Evolutionary conservation across 2,329 filamentous ascomycete genomes (phyloP).

Genomic region (Alternaria panax): DNA sequence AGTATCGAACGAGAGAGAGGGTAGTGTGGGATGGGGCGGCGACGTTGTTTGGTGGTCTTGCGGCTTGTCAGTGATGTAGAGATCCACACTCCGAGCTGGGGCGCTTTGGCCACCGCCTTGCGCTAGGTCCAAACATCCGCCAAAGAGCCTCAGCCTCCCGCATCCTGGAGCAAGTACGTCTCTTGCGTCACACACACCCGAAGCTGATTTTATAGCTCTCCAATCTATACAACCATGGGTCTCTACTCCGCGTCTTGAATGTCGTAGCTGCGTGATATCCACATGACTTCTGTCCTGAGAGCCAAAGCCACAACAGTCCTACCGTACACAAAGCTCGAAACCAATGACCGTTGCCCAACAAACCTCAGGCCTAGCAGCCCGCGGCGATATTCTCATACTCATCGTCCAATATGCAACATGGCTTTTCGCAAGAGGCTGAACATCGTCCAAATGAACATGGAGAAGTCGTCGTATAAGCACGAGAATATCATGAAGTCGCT

Average conservation of each 20-base stretch:
- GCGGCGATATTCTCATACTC: too few relatives aligned
- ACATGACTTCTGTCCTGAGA: background rate
- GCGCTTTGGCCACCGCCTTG: slow-evolving; percentile 16
- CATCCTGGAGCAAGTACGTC: background rate
- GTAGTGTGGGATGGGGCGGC: slow-evolving; percentile 11
- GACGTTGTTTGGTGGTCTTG: slow-evolving; percentile 27
- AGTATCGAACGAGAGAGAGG: background rate
- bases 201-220: background rate
- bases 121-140: slow-evolving; percentile 19
- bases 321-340: too few relatives aligned
- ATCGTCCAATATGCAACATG: too few relatives aligned
- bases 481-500: too few relatives aligned
- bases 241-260: background rate
- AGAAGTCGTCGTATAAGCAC: too few relatives aligned
- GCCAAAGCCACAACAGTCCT: too few relatives aligned
- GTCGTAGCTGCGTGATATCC: background rate
- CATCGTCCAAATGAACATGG: too few relatives aligned
- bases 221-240: background rate
- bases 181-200: background rate
- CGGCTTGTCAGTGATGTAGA: slow-evolving; percentile 27
- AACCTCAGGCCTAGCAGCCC: too few relatives aligned
- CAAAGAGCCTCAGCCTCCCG: slow-evolving; percentile 19
- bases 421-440: too few relatives aligned
- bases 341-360: too few relatives aligned
- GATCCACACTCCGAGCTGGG: slow-evolving; percentile 13